Evolutionary conservation across 2,329 filamentous ascomycete species (phyloP), one percentile per base, ranked within the genome.

Genomic region (Chalaropsis ovoidea): DNA sequence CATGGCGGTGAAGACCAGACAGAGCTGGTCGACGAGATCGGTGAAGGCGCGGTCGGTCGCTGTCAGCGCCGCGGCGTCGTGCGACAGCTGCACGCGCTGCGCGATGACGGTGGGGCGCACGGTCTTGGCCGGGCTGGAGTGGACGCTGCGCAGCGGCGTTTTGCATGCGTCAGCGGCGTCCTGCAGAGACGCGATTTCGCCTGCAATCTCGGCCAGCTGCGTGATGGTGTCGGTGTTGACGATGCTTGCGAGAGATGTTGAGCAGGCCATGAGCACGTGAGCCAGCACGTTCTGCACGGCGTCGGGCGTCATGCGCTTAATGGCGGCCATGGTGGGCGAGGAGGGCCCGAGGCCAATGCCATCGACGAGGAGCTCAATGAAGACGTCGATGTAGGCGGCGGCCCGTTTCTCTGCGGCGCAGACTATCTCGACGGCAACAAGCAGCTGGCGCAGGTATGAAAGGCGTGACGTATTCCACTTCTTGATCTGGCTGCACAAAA

Each of bases 21-120:
- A 63, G 15, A 67, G 60, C 22, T 45, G 13, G 10, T 87, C 82
- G 3, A 92, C 79, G 11, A 89, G 75, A 27, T 78, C 76, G 17
- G 88, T 90, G 72, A 90, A 90, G 4, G 81, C 80, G 69, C 82
- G 84, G 75, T 93, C 89, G 69, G 87, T 80, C 56, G 86, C 81
- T 0, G 87, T 88, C 35, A 93, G 79, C 2, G 82, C 79, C 0
- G 88, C 85, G 69, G 86, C 86, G 72, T 91, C 86, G 69, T 85
- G 87, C 75, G 87, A 90, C 49, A 94, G 79, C 71, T 91, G 86
- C 19, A 94, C 88, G 72, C 89, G 88, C 72, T 93, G 88, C 17
- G 88, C 88, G 62, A 93, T 84, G 41, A 93, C 84, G 0, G 89
- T 93, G 0, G 89, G 90, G 56, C 90, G 81, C 49, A 90, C 76